A percentile compares a stretch with the other conserved stretches of the same genome.
Conservation (phyloP, 2,329 filamentous ascomycete species). For the Passalora sequoiae region DNA sequence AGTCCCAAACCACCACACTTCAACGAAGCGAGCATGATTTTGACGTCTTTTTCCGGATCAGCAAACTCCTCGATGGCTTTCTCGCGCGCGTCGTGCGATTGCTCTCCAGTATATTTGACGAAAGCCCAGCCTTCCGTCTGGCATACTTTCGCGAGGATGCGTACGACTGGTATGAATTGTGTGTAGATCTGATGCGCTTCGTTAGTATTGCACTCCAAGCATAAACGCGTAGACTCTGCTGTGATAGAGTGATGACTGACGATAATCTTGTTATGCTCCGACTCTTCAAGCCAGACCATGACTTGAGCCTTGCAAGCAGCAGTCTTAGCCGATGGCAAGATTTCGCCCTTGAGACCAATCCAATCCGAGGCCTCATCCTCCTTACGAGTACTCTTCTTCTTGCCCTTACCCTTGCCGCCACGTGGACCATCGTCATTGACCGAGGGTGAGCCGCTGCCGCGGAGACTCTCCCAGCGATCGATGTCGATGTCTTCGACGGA, state of each 20-base stretch:
- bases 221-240: background rate
- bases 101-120: conserved; percentile 49
- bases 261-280: conserved; percentile 51
- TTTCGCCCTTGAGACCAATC: conserved; percentile 34
- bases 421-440: background rate
- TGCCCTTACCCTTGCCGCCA: background rate
- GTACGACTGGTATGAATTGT: conserved; percentile 53
- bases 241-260: conserved; percentile 4
- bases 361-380: conserved; percentile 33
- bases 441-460: background rate
- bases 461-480: background rate
- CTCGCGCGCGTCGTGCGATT: conserved; percentile 42
- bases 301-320: conserved; percentile 44
- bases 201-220: no score
- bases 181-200: conserved; percentile 45
- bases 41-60: conserved; percentile 29
- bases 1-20: conserved; percentile 55
- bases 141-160: conserved; percentile 50
- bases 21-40: conserved; percentile 53
- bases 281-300: conserved; percentile 42
- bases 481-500: conserved; percentile 11
- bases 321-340: conserved; percentile 45
- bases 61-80: conserved; percentile 46
- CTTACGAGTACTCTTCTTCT: conserved; percentile 22
- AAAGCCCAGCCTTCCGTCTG: conserved; percentile 45